A percentile compares a stretch with the other conserved stretches of the same genome.
These are phyloP conservation scores for Aureobasidium mangrovei DNA, from an alignment of 2,329 filamentous ascomycete species.

Conservation along the genomic window DNA sequence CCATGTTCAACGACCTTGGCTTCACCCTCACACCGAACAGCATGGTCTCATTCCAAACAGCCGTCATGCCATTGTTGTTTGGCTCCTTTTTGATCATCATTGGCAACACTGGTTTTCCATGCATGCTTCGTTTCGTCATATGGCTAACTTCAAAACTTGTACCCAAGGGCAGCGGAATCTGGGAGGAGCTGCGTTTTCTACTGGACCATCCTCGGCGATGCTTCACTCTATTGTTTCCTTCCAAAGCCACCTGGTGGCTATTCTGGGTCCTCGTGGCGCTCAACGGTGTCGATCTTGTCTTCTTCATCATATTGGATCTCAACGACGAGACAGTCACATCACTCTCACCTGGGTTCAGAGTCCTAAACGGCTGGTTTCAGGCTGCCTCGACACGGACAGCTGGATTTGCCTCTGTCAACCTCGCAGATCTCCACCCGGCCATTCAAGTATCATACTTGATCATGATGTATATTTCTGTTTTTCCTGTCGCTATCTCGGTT, in stretches of 20 bases:
- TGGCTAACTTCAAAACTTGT: conserved; percentile 66
- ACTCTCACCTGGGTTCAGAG: conserved; percentile 62
- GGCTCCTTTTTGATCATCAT: conserved; percentile 84
- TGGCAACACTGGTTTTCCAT: conserved; percentile 90
- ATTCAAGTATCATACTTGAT: conserved; percentile 91
- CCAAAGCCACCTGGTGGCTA: conserved; percentile 88
- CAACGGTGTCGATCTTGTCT: conserved; percentile 76
- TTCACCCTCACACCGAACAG: conserved; percentile 88
- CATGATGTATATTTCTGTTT: conserved; percentile 99
- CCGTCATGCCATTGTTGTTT: conserved; percentile 65
- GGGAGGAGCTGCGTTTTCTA: conserved; percentile 84
- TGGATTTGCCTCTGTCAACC: conserved; percentile 73
- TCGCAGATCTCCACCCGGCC: conserved; percentile 72
- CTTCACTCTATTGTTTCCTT: conserved; percentile 89
- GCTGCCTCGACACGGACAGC: conserved; percentile 83
- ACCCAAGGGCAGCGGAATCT: conserved; percentile 59
- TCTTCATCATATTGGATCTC: conserved; percentile 88
- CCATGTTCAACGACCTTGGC: conserved; percentile 90
- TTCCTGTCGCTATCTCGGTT: conserved; percentile 91
- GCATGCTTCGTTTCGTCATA: conserved; percentile 88
- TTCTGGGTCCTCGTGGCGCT: conserved; percentile 76
- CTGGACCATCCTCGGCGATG: conserved; percentile 92
- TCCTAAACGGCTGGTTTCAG: conserved; percentile 84
- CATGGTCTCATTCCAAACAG: conserved; percentile 79
- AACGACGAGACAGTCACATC: conserved; percentile 59